A percentile compares a stretch with the other conserved stretches of the same genome.
These are phyloP conservation scores for Plantago coronopus DNA, from an alignment of 305 asterid genomes.

Conservation along the genomic window DNA sequence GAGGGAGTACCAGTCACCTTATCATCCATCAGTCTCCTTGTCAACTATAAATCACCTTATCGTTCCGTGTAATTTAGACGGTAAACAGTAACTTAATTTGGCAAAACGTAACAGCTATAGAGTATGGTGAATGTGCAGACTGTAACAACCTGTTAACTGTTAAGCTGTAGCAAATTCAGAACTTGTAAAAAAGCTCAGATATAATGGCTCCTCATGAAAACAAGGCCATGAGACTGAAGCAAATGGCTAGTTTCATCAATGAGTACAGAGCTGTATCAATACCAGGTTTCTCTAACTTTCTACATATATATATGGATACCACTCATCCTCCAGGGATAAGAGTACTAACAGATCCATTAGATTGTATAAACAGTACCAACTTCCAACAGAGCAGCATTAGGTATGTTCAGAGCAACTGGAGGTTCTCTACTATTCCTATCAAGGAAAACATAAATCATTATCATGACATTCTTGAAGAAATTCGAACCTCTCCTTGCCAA, in stretches of 20 bases:
- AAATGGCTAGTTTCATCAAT: not conserved
- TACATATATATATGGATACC: too few relatives aligned
- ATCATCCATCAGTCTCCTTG: too few relatives aligned
- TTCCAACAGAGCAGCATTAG: slow-evolving; percentile 80
- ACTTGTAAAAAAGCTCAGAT: too few relatives aligned
- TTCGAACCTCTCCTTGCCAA: slow-evolving; percentile 62
- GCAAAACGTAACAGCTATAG: too few relatives aligned
- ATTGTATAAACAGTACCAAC: slow-evolving; percentile 75
- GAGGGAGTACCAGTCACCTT: too few relatives aligned
- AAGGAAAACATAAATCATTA: slow-evolving; percentile 55
- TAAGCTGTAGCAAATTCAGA: too few relatives aligned
- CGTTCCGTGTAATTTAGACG: too few relatives aligned
- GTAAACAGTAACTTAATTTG: too few relatives aligned
- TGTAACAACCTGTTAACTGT: too few relatives aligned
- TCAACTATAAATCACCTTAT: too few relatives aligned
- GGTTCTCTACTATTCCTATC: slow-evolving; percentile 76
- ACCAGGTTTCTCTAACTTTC: not conserved
- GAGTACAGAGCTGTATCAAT: not conserved
- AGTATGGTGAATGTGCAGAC: too few relatives aligned
- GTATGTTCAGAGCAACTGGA: slow-evolving; percentile 72
- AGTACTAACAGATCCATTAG: slow-evolving; percentile 18
- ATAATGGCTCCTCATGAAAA: not conserved
- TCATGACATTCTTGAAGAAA: slow-evolving; percentile 52
- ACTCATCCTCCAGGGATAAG: too few relatives aligned
- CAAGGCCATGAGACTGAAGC: not conserved